A percentile compares a stretch with the other conserved stretches of the same genome.
These are phyloP conservation scores for Saccharomycopsis schoenii DNA, from an alignment of 805 yeast species.

Conservation along the genomic window DNA sequence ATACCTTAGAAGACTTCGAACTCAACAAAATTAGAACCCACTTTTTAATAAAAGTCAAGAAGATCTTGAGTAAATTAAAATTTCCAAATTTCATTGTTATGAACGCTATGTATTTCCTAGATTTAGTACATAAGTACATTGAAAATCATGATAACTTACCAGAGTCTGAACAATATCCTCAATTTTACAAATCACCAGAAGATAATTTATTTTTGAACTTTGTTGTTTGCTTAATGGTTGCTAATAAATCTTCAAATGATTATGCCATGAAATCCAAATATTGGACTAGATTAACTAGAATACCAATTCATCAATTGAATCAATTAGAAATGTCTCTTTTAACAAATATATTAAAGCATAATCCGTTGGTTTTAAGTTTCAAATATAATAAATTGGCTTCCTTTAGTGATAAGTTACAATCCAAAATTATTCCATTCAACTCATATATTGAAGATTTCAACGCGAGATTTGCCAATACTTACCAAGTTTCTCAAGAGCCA, in stretches of 20 bases:
- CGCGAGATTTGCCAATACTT: conserved; percentile 14
- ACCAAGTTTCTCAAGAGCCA: conserved; percentile 3
- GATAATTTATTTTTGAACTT: conserved; percentile 18
- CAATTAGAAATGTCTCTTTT: conserved; percentile 16
- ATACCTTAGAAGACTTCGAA: conserved; percentile 12
- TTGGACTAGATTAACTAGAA: conserved; percentile 18
- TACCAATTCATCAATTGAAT: conserved; percentile 17
- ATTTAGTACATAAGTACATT: conserved; percentile 15
- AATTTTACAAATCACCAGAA: conserved; percentile 15
- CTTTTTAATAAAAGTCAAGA: conserved; percentile 17
- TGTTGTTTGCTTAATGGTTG: conserved; percentile 17
- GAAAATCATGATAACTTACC: neutral
- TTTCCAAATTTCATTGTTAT: conserved; percentile 18
- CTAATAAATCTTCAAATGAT: conserved; percentile 17
- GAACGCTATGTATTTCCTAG: conserved; percentile 16
- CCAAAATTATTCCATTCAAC: conserved; percentile 14
- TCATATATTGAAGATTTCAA: conserved; percentile 19
- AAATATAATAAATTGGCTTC: conserved; percentile 10
- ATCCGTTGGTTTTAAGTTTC: conserved; percentile 15
- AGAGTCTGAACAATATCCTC: conserved; percentile 14
- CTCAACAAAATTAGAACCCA: conserved; percentile 16
- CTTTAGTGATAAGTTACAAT: conserved; percentile 13
- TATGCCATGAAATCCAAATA: conserved; percentile 19
- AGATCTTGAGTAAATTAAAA: conserved; percentile 16
- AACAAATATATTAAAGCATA: conserved; percentile 14